Percentiles rank a stretch among this genome's conserved stretches.
These are phyloP conservation scores for Brassica balearica DNA, from an alignment of 441 rosid genomes.

Conservation along the genomic window DNA sequence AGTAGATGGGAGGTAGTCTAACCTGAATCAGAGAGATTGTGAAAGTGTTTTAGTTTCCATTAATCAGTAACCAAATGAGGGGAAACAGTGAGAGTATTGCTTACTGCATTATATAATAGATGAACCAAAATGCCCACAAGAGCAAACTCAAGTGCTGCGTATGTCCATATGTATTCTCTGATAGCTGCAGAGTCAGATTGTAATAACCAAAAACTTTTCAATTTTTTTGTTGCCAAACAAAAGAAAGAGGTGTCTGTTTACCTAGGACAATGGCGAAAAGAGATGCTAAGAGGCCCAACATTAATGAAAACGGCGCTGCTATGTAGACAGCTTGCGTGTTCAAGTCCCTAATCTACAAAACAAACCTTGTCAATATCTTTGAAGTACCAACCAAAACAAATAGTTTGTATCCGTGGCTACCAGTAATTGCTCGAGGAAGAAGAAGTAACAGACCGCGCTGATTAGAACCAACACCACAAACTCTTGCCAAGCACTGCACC, in stretches of 20 bases:
- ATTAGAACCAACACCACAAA: conserved; percentile 90
- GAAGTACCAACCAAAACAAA: neutral
- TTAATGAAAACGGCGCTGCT: conserved; percentile 88
- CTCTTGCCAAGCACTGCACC: conserved; percentile 96
- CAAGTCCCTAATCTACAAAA: conserved; percentile 71
- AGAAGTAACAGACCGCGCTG: conserved; percentile 94
- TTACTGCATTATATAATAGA: conserved; percentile 68
- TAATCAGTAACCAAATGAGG: neutral
- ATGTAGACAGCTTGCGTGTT: conserved; percentile 71
- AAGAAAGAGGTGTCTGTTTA: conserved; percentile 43
- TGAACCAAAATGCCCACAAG: conserved; percentile 75
- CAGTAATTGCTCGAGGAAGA: conserved; percentile 96
- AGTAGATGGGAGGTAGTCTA: conserved; percentile 59
- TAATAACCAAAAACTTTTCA: neutral
- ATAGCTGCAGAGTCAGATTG: conserved; percentile 65
- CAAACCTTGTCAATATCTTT: conserved; percentile 3
- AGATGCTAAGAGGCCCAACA: conserved; percentile 78
- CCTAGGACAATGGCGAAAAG: conserved; percentile 75
- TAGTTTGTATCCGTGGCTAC: conserved; percentile 49
- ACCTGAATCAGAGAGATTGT: conserved; percentile 57
- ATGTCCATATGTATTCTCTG: conserved; percentile 93
- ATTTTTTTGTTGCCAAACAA: neutral
- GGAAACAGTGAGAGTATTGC: conserved; percentile 39
- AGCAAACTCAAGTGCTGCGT: conserved; percentile 94
- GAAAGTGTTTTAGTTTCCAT: neutral